Base-by-base conservation (phyloP, 225 moss, liverwort and hornwort species). In the Pseudisothecium myosuroides region DNA sequence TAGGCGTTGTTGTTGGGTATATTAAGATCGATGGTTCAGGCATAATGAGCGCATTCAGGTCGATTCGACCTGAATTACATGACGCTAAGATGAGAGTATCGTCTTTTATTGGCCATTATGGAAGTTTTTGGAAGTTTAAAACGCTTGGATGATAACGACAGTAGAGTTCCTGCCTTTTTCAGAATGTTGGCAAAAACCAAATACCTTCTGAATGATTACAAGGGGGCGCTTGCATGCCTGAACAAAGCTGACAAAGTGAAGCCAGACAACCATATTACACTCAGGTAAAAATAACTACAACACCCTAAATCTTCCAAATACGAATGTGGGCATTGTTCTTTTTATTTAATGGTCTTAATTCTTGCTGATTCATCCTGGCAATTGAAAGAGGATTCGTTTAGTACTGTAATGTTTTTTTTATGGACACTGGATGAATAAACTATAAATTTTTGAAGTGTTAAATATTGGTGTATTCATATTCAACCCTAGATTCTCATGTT, bases 191-290 rank as follows among this genome's bases (percentile, higher is more conserved):
- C 93, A 10, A 93, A 93, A 80, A 90, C 83, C 52, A 92, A 92
- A 68, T 93, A 92, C 62, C 54, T 92, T 85, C 39, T 93, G 82
- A 92, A 90, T 73, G 90, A 93, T 63, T 89, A 90, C 82, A 93
- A 89, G 77, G 93, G 93, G 62, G 92, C 92, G 11, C 80, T 93
- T 66, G 82, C 87, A 89, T 83, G 15, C 34, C 80, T 93, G 85
- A 93, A 93, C 77, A 90, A 87, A 93, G 93, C 92, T 85, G 93
- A 93, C 68, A 89, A 86, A 86, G 89, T 90, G 15, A 83, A 90
- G 59, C 90, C 93, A 14, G 87, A 92, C 78, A 92, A 92, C 74
- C 93, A 93, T 87, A 89, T 93, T 74, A 92, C 87, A 39, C 87
- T 93, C 52, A 87, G 92, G 93, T 93, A 73, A 56, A 13, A 79